These are phyloP conservation scores for Exophiala xenobiotica DNA, from an alignment of 2,329 filamentous ascomycete genomes.

Conservation along the genomic window DNA sequence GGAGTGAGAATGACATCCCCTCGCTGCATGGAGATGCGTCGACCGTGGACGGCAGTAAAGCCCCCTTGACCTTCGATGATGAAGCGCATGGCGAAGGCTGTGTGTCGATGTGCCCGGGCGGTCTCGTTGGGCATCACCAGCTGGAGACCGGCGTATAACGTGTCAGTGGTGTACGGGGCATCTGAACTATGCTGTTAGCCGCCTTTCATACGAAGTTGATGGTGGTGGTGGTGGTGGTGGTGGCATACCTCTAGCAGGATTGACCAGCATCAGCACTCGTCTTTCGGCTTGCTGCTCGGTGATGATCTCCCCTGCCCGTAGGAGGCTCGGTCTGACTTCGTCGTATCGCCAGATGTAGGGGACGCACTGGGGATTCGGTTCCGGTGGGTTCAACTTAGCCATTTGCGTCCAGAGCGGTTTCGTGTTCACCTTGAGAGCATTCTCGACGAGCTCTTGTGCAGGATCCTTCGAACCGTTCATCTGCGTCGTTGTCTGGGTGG, in stretches of 20 bases:
- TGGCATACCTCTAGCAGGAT: constrained; percentile 38
- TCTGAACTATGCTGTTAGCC: constrained; percentile 21
- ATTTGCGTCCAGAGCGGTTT: constrained; percentile 55
- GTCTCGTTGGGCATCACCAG: constrained; percentile 58
- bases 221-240: neutral
- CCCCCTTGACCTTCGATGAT: constrained; percentile 58
- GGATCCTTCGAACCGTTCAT: constrained; percentile 12
- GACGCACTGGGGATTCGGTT: constrained; percentile 24
- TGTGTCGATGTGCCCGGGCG: constrained; percentile 56
- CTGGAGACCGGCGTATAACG: constrained; percentile 58
- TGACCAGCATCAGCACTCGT: constrained; percentile 44
- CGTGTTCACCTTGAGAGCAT: constrained; percentile 25
- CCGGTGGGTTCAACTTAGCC: constrained; percentile 36
- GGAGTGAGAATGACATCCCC: constrained; percentile 60
- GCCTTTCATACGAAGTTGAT: neutral
- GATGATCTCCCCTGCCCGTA: constrained; percentile 39
- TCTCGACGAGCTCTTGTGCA: constrained; percentile 16
- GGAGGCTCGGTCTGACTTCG: constrained; percentile 37
- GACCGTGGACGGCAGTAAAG: constrained; percentile 59
- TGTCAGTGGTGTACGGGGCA: constrained; percentile 58
- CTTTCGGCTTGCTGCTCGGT: constrained; percentile 41
- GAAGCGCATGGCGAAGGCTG: constrained; percentile 58
- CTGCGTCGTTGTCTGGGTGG: constrained; percentile 12
- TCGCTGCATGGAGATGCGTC: constrained; percentile 51
- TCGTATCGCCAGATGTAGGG: constrained; percentile 38